Base-by-base conservation (phyloP, 2,329 filamentous ascomycete genomes). In the Fusarium coicis region DNA sequence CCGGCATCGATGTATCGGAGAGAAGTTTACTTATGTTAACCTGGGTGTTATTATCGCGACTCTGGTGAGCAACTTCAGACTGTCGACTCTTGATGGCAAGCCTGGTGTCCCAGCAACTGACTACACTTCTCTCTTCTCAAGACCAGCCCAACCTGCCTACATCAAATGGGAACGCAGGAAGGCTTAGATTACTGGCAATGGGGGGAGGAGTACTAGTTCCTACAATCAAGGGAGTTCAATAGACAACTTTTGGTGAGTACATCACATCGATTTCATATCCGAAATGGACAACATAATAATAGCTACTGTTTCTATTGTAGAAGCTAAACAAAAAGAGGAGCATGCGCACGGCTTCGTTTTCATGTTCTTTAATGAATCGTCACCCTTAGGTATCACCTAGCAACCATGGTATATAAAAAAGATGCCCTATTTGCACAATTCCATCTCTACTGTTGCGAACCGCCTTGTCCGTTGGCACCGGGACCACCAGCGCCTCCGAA, bases 21-120 rank as follows among this genome's bases (percentile, higher is more conserved):
- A 94, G 83, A 92, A 93, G 79, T 94, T 93, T 79, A 92, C 92
- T 1, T 93, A 93, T 75, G 81, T 92, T 49, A 92, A 94, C 77
- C 79, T 94, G 46, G 86, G 87, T 21, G 89, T 89, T 14, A 93
- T 94, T 68, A 81, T 93, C 30, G 86, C 87, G 1, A 89, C 87
- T 0, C 80, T 93, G 67, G 87, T 93, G 15, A 83, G 91, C 16
- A 83, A 89, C 53, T 87, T 93, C 77, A 89, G 86, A 78, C 84
- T 93, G 49, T 82, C 79, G 53, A 92, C 90, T 49, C 72, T 87
- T 10, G 86, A 89, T 60, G 90, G 88, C 1, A 85, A 82, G 68
- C 83, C 83, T 60, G 83, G 84, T 0, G 87, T 93, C 42, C 88
- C 91, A 4, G 85, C 82, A 23, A 93, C 91, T 12, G 92, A 93